These are phyloP conservation scores for Pichia nanzhaoensis DNA, from an alignment of 805 yeast genomes.

Conservation along the genomic window DNA sequence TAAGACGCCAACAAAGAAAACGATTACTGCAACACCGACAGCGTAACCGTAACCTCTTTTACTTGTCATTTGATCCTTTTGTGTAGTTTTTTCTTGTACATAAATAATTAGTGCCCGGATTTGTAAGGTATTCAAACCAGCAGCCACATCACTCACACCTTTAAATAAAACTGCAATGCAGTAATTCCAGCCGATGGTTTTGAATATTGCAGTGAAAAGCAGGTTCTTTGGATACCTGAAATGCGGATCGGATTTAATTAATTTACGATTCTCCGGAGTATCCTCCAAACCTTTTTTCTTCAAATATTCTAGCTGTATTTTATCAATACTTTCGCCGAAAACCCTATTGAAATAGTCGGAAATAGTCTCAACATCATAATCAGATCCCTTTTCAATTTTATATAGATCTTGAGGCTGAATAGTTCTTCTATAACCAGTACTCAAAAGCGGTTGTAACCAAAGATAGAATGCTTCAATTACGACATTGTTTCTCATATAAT, in stretches of 20 bases:
- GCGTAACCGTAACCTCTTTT: constrained; percentile 74
- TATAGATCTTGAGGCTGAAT: constrained; percentile 58
- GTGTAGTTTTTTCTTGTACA: too few relatives aligned
- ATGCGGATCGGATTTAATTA: too few relatives aligned
- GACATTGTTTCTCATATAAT: constrained; percentile 37
- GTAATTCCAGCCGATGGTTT: too few relatives aligned
- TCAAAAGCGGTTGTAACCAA: constrained; percentile 63
- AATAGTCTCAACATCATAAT: constrained; percentile 36
- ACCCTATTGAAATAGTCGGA: constrained; percentile 33
- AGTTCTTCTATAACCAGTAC: constrained; percentile 66
- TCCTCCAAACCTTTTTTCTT: too few relatives aligned
- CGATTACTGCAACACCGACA: constrained; percentile 58
- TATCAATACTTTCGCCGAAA: constrained; percentile 32
- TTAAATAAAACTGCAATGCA: too few relatives aligned
- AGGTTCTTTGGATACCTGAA: too few relatives aligned
- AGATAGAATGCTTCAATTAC: constrained; percentile 45
- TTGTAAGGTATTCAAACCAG: too few relatives aligned
- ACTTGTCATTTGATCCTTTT: constrained; percentile 52
- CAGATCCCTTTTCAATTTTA: too few relatives aligned
- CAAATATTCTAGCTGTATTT: constrained; percentile 4
- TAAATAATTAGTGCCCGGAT: constrained; percentile 68
- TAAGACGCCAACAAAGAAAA: constrained; percentile 39
- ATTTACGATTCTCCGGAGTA: too few relatives aligned
- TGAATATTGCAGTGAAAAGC: too few relatives aligned
- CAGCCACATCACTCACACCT: too few relatives aligned